Conservation (phyloP, 75 land plant species). For the Pseudotsuga menziesii region DNA sequence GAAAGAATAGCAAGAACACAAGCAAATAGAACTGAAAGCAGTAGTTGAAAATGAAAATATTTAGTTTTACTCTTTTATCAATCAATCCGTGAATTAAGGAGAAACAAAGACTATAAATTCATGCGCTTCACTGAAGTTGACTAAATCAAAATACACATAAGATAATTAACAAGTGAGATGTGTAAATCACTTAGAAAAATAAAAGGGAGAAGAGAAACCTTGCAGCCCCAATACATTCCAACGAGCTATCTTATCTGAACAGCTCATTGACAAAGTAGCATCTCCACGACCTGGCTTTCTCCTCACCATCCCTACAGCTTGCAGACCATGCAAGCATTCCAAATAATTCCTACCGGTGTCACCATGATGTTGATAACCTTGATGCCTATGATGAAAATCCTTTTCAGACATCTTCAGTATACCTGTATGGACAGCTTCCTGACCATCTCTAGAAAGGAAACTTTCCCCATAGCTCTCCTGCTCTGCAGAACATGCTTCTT, state of each 20-base stretch:
- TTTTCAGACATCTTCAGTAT: background rate
- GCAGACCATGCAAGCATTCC: slow-evolving; percentile 12
- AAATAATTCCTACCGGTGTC: slow-evolving; percentile 4
- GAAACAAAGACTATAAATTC: background rate
- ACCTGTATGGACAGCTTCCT: background rate
- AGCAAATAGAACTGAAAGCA: background rate
- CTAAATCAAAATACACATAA: background rate
- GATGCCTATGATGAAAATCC: background rate
- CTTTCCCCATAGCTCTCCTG: slow-evolving; percentile 9
- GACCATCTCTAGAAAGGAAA: background rate
- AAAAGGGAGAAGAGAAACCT: slow-evolving; percentile 42
- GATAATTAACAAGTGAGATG: background rate
- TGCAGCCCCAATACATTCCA: slow-evolving; percentile 97
- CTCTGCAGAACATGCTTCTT: slow-evolving; percentile 26
- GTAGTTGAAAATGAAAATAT: background rate
- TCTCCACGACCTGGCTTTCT: slow-evolving; percentile 99
- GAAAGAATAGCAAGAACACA: background rate
- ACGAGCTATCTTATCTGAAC: slow-evolving; percentile 93
- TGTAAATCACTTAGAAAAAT: slow-evolving; percentile 2
- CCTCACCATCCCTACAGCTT: slow-evolving; percentile 52
- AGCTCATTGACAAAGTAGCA: slow-evolving; percentile 91
- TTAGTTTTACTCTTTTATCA: background rate
- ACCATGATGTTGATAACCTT: background rate
- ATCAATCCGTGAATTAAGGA: background rate
- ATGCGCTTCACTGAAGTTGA: background rate